Conservation (phyloP, 331 rosid genomes). For the Phaseolus coccineus region DNA sequence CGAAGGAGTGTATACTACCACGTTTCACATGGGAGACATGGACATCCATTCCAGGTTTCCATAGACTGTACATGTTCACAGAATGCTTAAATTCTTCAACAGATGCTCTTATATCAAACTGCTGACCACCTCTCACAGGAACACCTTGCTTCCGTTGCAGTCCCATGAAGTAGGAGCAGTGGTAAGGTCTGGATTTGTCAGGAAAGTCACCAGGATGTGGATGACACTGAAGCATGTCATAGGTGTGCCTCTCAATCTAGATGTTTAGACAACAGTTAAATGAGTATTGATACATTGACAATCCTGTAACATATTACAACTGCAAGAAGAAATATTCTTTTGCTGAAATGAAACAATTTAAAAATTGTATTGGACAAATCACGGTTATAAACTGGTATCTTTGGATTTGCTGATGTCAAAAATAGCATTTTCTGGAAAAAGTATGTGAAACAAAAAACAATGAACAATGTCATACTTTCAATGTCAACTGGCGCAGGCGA, state of each 20-base stretch:
- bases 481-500: constrained; percentile 88
- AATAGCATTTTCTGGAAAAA: no score
- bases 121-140: constrained; percentile 63
- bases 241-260: constrained; percentile 85
- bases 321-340: no score
- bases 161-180: constrained; percentile 88
- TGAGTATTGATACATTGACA: neutral
- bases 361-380: no score
- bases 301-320: no score
- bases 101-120: constrained; percentile 75
- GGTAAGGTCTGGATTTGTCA: constrained; percentile 74
- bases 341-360: no score
- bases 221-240: constrained; percentile 87
- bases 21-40: constrained; percentile 80
- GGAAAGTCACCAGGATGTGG: constrained; percentile 92
- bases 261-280: constrained; percentile 38
- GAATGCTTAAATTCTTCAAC: constrained; percentile 79
- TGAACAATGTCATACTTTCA: constrained; percentile 65
- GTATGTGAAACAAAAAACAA: constrained; percentile 28
- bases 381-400: no score
- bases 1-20: constrained; percentile 75
- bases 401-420: no score
- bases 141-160: constrained; percentile 86
- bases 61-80: constrained; percentile 60
- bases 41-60: constrained; percentile 84